Conservation (phyloP, 129 eudicot genomes). For the Artemisia argyi region DNA sequence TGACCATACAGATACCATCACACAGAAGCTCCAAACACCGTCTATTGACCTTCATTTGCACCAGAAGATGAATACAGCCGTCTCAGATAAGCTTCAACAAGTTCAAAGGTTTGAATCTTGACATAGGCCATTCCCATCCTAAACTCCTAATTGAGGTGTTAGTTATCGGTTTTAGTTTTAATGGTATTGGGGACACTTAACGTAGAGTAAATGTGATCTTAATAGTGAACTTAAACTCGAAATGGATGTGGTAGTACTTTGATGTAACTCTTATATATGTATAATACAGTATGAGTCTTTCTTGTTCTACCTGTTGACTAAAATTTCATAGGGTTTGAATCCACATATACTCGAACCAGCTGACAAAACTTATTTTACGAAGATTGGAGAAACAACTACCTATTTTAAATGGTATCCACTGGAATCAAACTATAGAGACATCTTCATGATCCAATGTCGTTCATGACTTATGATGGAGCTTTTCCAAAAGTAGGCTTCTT, state of each 20-base stretch:
- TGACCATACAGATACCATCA: constrained; percentile 11
- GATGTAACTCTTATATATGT: constrained; percentile 23
- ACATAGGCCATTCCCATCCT: background rate
- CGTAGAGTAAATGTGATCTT: constrained; percentile 19
- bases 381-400: no score
- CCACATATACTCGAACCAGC: no score
- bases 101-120: constrained; percentile 38
- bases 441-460: no score
- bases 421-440: no score
- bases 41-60: background rate
- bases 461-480: no score
- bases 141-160: background rate
- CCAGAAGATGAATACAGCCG: background rate
- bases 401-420: no score
- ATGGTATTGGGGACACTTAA: constrained; percentile 29
- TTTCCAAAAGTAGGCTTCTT: no score
- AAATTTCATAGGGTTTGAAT: background rate
- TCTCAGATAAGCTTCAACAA: constrained; percentile 29
- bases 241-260: background rate
- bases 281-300: constrained; percentile 12
- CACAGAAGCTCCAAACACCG: background rate
- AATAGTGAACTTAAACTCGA: background rate
- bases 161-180: constrained; percentile 25
- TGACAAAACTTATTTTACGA: no score
- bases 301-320: background rate